A percentile compares a stretch with the other conserved stretches of the same genome.
These are phyloP conservation scores for Dissophora globulifera DNA, from an alignment of 192 early-diverging fungal species.

Conservation along the genomic window DNA sequence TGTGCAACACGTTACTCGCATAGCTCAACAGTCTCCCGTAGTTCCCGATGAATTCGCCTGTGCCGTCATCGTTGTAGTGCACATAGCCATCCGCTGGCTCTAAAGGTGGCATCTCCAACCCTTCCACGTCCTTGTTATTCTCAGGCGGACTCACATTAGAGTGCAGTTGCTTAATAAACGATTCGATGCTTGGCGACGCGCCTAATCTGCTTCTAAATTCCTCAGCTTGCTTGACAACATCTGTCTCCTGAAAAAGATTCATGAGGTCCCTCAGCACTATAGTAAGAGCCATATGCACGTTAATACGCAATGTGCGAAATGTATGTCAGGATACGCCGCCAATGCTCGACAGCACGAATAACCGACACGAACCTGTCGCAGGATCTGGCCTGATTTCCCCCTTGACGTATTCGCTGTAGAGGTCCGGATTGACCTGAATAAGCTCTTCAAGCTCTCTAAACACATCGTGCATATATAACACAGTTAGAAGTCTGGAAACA, in stretches of 20 bases:
- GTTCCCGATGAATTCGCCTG: constrained; percentile 8
- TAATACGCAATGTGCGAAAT: too few relatives aligned
- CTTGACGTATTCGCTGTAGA: constrained; percentile 21
- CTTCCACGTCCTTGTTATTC: neutral
- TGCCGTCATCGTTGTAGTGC: constrained; percentile 14
- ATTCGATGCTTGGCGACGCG: constrained; percentile 9
- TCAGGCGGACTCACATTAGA: constrained; percentile 10
- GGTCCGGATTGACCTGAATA: constrained; percentile 40
- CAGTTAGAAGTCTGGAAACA: too few relatives aligned
- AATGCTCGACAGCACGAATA: too few relatives aligned
- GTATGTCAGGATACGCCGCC: too few relatives aligned
- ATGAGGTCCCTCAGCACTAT: constrained; percentile 2
- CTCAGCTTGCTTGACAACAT: neutral
- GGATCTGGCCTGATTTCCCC: neutral
- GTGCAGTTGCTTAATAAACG: constrained; percentile 26
- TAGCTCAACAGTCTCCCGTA: constrained; percentile 31
- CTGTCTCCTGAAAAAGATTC: neutral
- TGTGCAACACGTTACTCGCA: constrained; percentile 18
- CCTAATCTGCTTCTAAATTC: neutral
- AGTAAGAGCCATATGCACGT: neutral
- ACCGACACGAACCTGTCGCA: constrained; percentile 1
- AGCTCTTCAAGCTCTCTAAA: constrained; percentile 46
- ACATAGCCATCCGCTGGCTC: constrained; percentile 25
- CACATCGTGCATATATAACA: too few relatives aligned
- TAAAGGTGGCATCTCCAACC: constrained; percentile 12